Evolutionary conservation across 352 stramenopile genomes (phyloP).

Genomic region (Thraustochytrium sp.): DNA sequence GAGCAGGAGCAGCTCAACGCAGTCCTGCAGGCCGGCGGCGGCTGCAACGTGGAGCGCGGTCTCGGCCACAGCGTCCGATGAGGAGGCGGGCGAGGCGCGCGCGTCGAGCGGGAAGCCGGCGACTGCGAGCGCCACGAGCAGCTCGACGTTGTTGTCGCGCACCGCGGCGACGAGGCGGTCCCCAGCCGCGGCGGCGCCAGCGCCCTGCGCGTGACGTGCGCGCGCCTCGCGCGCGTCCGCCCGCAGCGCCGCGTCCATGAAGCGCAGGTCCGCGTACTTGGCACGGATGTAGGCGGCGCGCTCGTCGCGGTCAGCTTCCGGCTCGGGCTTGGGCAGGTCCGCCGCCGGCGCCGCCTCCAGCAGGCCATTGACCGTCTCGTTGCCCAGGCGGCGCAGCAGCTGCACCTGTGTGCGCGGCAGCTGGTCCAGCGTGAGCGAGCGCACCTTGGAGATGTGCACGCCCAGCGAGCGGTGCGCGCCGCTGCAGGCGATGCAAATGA

Average conservation of each 20-base stretch:
- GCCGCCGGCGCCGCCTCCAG: constrained; percentile 70
- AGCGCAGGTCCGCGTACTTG: constrained; percentile 49
- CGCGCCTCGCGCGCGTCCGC: not conserved
- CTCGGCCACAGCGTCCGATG: not conserved
- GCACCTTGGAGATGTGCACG: constrained; percentile 83
- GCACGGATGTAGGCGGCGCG: constrained; percentile 54
- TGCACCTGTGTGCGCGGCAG: constrained; percentile 80
- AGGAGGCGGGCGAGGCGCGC: not conserved
- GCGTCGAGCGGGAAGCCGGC: not conserved
- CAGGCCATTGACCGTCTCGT: constrained; percentile 72
- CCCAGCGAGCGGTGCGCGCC: constrained; percentile 83
- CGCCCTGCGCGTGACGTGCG: not conserved
- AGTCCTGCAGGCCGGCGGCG: not conserved
- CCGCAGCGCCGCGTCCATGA: not conserved
- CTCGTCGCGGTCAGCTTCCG: constrained; percentile 32
- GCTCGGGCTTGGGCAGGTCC: constrained; percentile 33
- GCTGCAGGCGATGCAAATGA: constrained; percentile 86
- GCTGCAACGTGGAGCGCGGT: not conserved
- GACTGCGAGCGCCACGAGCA: not conserved
- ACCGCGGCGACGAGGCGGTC: not conserved
- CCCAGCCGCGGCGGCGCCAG: not conserved
- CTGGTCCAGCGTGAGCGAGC: constrained; percentile 80
- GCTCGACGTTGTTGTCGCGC: not conserved
- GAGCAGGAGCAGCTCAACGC: constrained; percentile 4
- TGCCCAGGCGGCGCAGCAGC: constrained; percentile 82